Evolutionary conservation across 1,284 basidiomycete species (phyloP).

Genomic region (Boletellus deceptivus): DNA sequence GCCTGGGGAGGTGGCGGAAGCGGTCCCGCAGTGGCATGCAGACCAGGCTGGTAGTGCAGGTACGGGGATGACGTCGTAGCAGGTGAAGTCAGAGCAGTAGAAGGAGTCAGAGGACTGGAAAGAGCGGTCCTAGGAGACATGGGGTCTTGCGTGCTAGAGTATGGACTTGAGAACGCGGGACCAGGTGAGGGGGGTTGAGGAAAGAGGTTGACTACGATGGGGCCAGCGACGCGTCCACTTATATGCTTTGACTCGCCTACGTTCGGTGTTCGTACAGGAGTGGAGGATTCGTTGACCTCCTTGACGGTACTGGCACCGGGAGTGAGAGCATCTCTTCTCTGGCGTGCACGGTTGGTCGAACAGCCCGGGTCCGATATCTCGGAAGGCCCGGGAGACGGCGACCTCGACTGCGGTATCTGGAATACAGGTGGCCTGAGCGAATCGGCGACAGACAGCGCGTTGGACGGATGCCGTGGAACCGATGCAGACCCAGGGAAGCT

Average conservation of each 20-base stretch:
- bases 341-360: slow-evolving; percentile 28
- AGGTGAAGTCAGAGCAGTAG: slow-evolving; percentile 28
- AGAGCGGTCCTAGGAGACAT: slow-evolving; percentile 28
- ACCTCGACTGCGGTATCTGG: slow-evolving; percentile 50
- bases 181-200: slow-evolving; percentile 29
- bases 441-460: slow-evolving; percentile 13
- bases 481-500: slow-evolving; percentile 26
- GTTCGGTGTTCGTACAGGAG: slow-evolving; percentile 46
- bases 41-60: slow-evolving; percentile 61
- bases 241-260: slow-evolving; percentile 60
- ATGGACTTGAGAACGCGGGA: slow-evolving; percentile 24
- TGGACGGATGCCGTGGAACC: slow-evolving; percentile 26
- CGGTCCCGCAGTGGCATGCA: slow-evolving; percentile 69
- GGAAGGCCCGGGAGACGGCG: slow-evolving; percentile 43
- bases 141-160: slow-evolving; percentile 31
- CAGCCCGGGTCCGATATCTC: slow-evolving; percentile 36
- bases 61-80: slow-evolving; percentile 39
- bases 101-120: slow-evolving; percentile 27
- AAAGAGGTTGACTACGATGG: slow-evolving; percentile 49
- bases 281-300: slow-evolving; percentile 26
- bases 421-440: slow-evolving; percentile 46
- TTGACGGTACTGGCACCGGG: slow-evolving; percentile 31
- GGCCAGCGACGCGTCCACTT: slow-evolving; percentile 54
- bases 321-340: slow-evolving; percentile 36
- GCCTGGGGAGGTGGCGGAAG: slow-evolving; percentile 65